Percentiles rank a stretch among this genome's conserved stretches.
These are phyloP conservation scores for Sclerotinia minor DNA, from an alignment of 2,329 filamentous ascomycete genomes.

Conservation along the genomic window DNA sequence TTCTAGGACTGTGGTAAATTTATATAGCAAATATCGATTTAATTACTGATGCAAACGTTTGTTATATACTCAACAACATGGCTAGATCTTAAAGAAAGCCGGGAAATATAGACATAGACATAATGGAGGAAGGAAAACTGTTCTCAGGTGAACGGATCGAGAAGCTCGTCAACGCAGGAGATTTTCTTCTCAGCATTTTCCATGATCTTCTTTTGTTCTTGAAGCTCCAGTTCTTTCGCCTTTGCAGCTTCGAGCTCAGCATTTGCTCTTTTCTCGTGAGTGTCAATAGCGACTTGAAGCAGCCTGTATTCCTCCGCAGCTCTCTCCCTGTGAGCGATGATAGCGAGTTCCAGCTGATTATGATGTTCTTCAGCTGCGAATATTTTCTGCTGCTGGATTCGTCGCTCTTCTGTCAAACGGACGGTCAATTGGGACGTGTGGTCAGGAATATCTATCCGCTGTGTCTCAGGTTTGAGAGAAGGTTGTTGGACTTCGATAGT, in stretches of 20 bases:
- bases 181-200: neutral
- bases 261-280: neutral
- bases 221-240: slow-evolving; percentile 1
- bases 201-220: neutral
- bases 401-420: neutral
- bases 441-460: neutral
- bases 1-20: no score
- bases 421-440: neutral
- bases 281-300: neutral
- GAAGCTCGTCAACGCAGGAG: neutral
- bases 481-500: neutral
- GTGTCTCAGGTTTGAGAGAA: neutral
- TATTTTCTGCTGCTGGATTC: neutral
- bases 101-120: neutral
- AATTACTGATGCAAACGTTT: no score
- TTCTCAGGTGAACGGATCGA: neutral
- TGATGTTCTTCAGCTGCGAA: neutral
- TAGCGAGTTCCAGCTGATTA: neutral
- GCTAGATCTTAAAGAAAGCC: neutral
- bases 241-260: neutral
- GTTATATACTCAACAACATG: slow-evolving; percentile 4
- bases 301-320: neutral
- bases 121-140: neutral
- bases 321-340: neutral
- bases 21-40: no score